Conservation (phyloP, 1,139 yeast species). For the Arxiozyma slooffiae region DNA sequence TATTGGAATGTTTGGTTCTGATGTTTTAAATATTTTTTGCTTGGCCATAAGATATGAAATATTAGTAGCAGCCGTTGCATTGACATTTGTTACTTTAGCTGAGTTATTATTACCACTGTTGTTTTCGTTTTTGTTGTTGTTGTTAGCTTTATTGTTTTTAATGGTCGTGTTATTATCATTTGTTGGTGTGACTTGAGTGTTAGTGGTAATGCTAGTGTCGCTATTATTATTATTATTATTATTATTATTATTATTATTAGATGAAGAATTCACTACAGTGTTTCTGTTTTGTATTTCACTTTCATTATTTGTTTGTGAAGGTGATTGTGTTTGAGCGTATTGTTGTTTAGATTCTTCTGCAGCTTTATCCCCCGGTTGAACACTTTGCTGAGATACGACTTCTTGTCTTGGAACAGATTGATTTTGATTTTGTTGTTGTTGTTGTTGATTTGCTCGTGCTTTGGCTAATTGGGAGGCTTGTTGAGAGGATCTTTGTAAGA, state of each 20-base stretch:
- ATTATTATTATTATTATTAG: conserved; percentile 3
- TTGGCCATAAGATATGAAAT: conserved; percentile 26
- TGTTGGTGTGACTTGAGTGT: not conserved
- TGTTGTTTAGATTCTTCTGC: conserved; percentile 1
- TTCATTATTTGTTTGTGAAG: conserved; percentile 4
- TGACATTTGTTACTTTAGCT: conserved; percentile 34
- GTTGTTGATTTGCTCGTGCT: conserved; percentile 8
- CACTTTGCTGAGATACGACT: not conserved
- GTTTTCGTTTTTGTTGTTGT: no score
- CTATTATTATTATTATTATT: no score
- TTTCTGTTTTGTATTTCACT: conserved; percentile 7
- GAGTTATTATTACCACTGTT: conserved; percentile 5
- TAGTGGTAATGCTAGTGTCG: not conserved
- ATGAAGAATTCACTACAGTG: conserved; percentile 19
- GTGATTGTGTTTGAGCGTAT: not conserved
- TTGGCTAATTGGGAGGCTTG: conserved; percentile 10
- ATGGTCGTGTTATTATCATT: not conserved
- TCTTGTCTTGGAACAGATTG: conserved; percentile 4
- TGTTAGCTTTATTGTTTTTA: conserved; percentile 8
- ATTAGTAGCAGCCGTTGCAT: conserved; percentile 33
- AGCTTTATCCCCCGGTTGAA: conserved; percentile 4
- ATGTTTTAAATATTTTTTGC: conserved; percentile 47
- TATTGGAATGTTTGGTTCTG: conserved; percentile 66
- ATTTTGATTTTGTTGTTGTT: conserved; percentile 3
- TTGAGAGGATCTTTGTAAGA: conserved; percentile 25